phyloP scores from a whole-genome alignment of 2,329 filamentous ascomycete species.

The Alternaria brassicicola region DNA sequence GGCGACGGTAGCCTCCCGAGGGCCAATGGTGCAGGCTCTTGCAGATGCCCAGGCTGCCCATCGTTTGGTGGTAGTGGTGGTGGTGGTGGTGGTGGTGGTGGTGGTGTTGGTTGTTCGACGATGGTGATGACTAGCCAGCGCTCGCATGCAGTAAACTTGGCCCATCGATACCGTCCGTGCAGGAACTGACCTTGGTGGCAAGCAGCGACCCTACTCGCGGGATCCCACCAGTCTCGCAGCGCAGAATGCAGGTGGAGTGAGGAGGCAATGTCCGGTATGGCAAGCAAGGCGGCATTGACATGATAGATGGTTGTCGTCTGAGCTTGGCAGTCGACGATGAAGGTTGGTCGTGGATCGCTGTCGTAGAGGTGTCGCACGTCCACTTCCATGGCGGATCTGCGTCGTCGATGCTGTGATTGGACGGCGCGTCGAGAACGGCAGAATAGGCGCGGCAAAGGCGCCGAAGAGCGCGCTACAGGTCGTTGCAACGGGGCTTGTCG shows the following conservation, averaged over 20 bases:
- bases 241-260: constrained; percentile 11
- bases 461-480: background rate
- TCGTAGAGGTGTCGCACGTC: constrained; percentile 18
- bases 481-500: background rate
- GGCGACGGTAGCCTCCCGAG: background rate
- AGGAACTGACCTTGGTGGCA: constrained; percentile 10
- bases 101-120: background rate
- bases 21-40: background rate
- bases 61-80: background rate
- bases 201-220: constrained; percentile 8
- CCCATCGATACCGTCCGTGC: constrained; percentile 17
- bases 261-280: constrained; percentile 6
- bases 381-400: constrained; percentile 14
- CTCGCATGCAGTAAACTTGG: constrained; percentile 9
- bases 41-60: background rate
- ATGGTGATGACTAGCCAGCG: constrained; percentile 16
- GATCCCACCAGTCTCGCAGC: constrained; percentile 23
- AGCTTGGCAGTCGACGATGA: constrained; percentile 16
- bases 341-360: constrained; percentile 20
- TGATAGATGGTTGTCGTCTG: constrained; percentile 7
- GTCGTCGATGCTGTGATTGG: constrained; percentile 5
- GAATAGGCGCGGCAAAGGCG: background rate
- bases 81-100: too few species aligned
- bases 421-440: background rate
- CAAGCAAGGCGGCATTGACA: constrained; percentile 17